Evolutionary conservation across 495 filamentous ascomycete species (phyloP), one percentile per base, ranked within the genome.

Genomic region (Aeminium ludgeri): DNA sequence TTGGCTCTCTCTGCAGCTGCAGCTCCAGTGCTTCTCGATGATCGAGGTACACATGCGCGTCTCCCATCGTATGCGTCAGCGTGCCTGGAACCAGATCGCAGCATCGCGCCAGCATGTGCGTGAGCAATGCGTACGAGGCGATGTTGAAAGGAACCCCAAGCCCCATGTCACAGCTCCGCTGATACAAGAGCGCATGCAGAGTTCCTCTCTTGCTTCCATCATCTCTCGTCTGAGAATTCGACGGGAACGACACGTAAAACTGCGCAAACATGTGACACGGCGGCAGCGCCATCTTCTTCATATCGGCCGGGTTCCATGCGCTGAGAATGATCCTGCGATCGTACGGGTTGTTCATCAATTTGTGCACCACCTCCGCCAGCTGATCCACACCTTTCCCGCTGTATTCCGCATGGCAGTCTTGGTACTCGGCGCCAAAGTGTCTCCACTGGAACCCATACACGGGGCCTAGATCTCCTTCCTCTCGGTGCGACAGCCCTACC

Each of bases 361-460:
- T 92, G 42, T 82, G 59, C 19, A 97, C 71, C 27, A 95, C 76
- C 32, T 86, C 78, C 13, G 80, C 78, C 17, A 97, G 66, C 62
- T 97, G 89, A 55, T 96, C 89, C 5, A 91, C 80, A 10, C 89
- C 89, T 55, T 93, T 66, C 1, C 83, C 84, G 0, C 72, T 71
- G 60, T 97, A 97, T 55, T 96, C 84, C 0, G 80, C 70, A 36
- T 78, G 59, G 10, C 74, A 69, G 53, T 91, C 81, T 10, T 72
- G 60, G 55, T 97, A 96, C 42, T 80, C 70, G 7, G 89, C 89
- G 23, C 89, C 89, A 52, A 97, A 97, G 57, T 96, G 89, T 16
- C 91, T 81, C 89, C 89, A 97, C 59, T 97, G 89, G 66, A 97
- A 97, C 3, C 89, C 89, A 56, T 97, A 97, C 0, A 97, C 86